These are phyloP conservation scores for Annona squamosa DNA, from an alignment of 164 flowering plant species.

Conservation along the genomic window DNA sequence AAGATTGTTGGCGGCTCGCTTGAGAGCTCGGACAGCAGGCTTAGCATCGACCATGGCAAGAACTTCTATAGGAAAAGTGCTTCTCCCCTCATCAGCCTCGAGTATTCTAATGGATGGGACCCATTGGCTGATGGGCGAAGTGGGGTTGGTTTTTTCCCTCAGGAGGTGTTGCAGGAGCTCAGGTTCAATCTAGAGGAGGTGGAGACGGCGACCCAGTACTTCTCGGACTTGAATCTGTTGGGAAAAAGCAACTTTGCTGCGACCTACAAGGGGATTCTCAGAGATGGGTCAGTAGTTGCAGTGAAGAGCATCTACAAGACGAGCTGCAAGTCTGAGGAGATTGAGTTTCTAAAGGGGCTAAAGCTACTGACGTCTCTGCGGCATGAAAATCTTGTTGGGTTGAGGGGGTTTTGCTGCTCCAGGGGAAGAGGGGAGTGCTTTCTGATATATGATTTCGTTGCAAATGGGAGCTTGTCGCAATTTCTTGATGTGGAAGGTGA, in stretches of 20 bases:
- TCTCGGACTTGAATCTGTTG: conserved; percentile 70
- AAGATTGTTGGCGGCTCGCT: conserved; percentile 56
- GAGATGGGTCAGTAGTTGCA: conserved; percentile 81
- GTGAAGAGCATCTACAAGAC: conserved; percentile 70
- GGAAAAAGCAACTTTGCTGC: conserved; percentile 77
- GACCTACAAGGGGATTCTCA: conserved; percentile 55
- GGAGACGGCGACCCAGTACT: conserved; percentile 85
- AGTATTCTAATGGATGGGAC: conserved; percentile 92
- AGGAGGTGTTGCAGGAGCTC: conserved; percentile 55
- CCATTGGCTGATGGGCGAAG: conserved; percentile 52
- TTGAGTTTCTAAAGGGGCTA: conserved; percentile 78
- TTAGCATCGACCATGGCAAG: conserved; percentile 60
- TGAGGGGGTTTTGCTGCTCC: conserved; percentile 94
- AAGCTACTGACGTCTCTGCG: conserved; percentile 55
- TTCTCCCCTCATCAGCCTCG: conserved; percentile 76
- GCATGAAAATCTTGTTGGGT: conserved; percentile 66
- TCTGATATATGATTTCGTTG: conserved; percentile 70
- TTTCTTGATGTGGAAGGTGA: conserved; percentile 60
- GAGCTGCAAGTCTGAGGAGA: conserved; percentile 79
- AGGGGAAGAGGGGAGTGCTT: conserved; percentile 90
- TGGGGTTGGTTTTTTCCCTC: conserved; percentile 37
- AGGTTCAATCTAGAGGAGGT: conserved; percentile 77
- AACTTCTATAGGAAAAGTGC: conserved; percentile 55
- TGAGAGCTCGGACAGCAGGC: conserved; percentile 49
- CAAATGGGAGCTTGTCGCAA: conserved; percentile 62